Conservation (phyloP, 441 rosid genomes). For the Geranium incanum region DNA sequence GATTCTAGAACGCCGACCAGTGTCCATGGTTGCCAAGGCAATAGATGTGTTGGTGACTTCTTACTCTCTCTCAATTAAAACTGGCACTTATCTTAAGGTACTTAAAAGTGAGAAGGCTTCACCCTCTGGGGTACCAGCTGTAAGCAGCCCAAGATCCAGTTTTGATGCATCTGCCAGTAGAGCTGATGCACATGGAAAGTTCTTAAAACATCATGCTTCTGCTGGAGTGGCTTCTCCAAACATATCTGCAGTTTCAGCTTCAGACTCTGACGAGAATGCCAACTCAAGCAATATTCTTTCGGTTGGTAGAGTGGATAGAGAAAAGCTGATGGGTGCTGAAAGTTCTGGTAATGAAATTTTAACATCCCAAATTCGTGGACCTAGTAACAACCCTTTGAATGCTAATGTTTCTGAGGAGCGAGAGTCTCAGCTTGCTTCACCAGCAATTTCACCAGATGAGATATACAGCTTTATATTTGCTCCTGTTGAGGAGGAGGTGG, state of each 20-base stretch:
- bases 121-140: slow-evolving; percentile 31
- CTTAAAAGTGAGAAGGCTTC: slow-evolving; percentile 43
- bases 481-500: slow-evolving; percentile 78
- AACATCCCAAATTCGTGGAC: slow-evolving; percentile 35
- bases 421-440: slow-evolving; percentile 60
- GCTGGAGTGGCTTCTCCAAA: slow-evolving; percentile 28
- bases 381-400: slow-evolving; percentile 35
- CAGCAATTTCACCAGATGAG: slow-evolving; percentile 90
- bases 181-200: slow-evolving; percentile 29
- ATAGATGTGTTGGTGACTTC: slow-evolving; percentile 71
- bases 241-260: slow-evolving; percentile 37
- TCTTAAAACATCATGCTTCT: slow-evolving; percentile 28
- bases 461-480: slow-evolving; percentile 79
- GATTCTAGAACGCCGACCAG: slow-evolving; percentile 85
- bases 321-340: slow-evolving; percentile 27
- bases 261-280: slow-evolving; percentile 46
- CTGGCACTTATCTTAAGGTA: slow-evolving; percentile 58
- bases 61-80: slow-evolving; percentile 60
- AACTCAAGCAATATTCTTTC: slow-evolving; percentile 26
- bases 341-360: slow-evolving; percentile 28
- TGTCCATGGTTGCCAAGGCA: slow-evolving; percentile 65
- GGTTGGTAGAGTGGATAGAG: slow-evolving; percentile 32
- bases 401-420: slow-evolving; percentile 50
- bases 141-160: slow-evolving; percentile 24
- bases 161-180: slow-evolving; percentile 34